Base-by-base conservation (phyloP, 2,329 filamentous ascomycete genomes). In the Celoporthe dispersa region DNA sequence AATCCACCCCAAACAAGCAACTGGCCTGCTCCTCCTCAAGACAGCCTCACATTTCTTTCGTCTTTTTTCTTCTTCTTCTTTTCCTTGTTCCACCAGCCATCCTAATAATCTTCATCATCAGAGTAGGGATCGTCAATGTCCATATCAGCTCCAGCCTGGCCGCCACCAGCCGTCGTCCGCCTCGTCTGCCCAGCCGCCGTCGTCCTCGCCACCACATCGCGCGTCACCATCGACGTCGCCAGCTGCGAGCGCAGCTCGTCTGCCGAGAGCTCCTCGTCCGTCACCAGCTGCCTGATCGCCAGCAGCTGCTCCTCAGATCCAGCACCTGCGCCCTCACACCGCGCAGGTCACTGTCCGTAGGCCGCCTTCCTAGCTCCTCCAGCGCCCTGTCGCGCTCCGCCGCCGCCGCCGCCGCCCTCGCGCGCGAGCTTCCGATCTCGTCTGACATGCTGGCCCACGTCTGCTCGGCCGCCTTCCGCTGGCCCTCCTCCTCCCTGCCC, bases 241-340 rank as follows among this genome's bases (percentile, higher is more conserved):
- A 64, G 62, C 39, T 64, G 62, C 28, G n/a, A 7, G 39, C 62
- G 62, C 41, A 64, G 14, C n/a, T 48, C 39, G 4, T 64, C 39
- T 3, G 39, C 62, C 39, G 37, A 19, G 37, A 64, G 39, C 7
- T n/a, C 22, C 2, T 3, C 4, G 14, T 64, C 41, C 41, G 41
- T 12, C 41, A 51, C 37, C 39, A 64, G 8, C 16, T 5, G 8
- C 37, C 19, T 28, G 14, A 64, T 8, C 6, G 25, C 25, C 41
- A 3, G 22, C 22, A 64, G 41, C 41, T 64, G 37, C 14, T 64
- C 62, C 62, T 25, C n/a, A 64, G 28, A 5, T 31, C 25, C 25
- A 51, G 16, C 25, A 22, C 41, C 16, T 31, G 62, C 14, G 41
- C 62, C 16, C 9, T 25, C 16, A 41, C 62, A 14, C 7, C 62